Evolutionary conservation across 768 basidiomycete genomes (phyloP), one percentile per base, ranked within the genome.

Genomic region (Gymnopilus dilepis): DNA sequence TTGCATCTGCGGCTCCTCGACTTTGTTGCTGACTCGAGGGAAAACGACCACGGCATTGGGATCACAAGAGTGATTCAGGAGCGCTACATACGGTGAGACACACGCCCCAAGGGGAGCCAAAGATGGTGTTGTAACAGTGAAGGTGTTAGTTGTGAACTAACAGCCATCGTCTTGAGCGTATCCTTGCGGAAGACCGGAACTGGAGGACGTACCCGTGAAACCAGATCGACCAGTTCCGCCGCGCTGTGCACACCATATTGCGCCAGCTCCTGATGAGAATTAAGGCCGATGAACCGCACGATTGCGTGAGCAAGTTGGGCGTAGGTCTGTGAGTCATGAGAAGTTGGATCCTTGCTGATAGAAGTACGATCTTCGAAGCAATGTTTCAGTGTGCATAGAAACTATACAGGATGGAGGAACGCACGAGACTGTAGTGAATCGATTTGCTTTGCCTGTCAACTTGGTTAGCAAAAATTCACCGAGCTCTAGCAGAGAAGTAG

Each of bases 31-130:
- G 3, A 80, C 72, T 4, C 85, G 80, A 51, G 96, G 95, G 70
- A 97, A 98, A 3, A 98, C 92, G n/a, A 96, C 84, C 31, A 90
- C 92, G 0, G 91, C 94, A 69, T 97, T 96, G 0, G 94, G 93
- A 21, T 85, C 82, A 69, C 95, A 96, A 0, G 91, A 91, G 70
- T 98, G 95, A 69, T 97, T 97, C 59, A 91, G 83, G 11, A 97
- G 78, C 0, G 95, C 95, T 4, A 89, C 76, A 0, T 84, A 68
- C 0, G 96, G 95, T 0, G 92, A 91, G 13, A 96, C 82, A n/a
- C 90, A 86, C 2, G 89, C 88, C 6, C 97, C 97, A 34, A 98
- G 79, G 0, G 95, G 90, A 2, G 86, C 83, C 15, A 99, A 78
- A 4, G 91, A 83, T 0, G 91, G 87, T 0, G 89, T 84, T 1